Conservation (phyloP, 1,284 basidiomycete genomes). For the Cerrena zonata region DNA sequence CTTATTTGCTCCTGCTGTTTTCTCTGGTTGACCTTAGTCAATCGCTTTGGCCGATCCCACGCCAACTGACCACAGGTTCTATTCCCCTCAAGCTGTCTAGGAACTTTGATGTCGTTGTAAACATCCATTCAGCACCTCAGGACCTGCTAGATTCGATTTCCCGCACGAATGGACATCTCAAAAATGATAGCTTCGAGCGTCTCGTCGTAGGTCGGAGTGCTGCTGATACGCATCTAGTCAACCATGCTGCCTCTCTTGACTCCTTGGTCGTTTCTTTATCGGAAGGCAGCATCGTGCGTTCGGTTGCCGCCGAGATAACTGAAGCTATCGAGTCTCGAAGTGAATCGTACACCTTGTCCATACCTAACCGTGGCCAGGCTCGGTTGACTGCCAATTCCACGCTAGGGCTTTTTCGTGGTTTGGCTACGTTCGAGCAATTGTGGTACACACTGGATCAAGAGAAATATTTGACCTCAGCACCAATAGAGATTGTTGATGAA, state of each 20-base stretch:
- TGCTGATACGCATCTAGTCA: slow-evolving; percentile 27
- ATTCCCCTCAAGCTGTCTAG: slow-evolving; percentile 42
- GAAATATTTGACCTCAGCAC: slow-evolving; percentile 53
- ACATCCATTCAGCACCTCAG: slow-evolving; percentile 17
- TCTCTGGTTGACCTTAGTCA: slow-evolving; percentile 1
- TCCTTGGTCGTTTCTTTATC: slow-evolving; percentile 35
- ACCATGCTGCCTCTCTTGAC: slow-evolving; percentile 14
- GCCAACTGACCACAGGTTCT: slow-evolving; percentile 39
- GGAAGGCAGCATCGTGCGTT: slow-evolving; percentile 11
- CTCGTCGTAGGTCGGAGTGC: slow-evolving; percentile 42
- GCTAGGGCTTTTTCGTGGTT: slow-evolving; percentile 72
- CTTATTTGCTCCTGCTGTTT: slow-evolving; percentile 6
- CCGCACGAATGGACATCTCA: slow-evolving; percentile 31
- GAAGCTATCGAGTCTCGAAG: slow-evolving; percentile 42
- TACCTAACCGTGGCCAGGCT: slow-evolving; percentile 58
- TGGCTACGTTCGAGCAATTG: slow-evolving; percentile 78
- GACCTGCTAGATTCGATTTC: slow-evolving; percentile 40
- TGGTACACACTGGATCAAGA: slow-evolving; percentile 49
- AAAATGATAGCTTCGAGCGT: slow-evolving; percentile 35
- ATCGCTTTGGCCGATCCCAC: slow-evolving; percentile 56
- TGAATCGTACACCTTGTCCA: slow-evolving; percentile 58
- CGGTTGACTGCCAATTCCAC: slow-evolving; percentile 60
- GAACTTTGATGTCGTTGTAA: slow-evolving; percentile 33
- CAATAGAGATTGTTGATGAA: slow-evolving; percentile 49
- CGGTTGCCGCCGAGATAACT: slow-evolving; percentile 49